Evolutionary conservation across 371 early-diverging fungal species (phyloP), one percentile per base, ranked within the genome.

Genomic region (Synchytrium microbalum): DNA sequence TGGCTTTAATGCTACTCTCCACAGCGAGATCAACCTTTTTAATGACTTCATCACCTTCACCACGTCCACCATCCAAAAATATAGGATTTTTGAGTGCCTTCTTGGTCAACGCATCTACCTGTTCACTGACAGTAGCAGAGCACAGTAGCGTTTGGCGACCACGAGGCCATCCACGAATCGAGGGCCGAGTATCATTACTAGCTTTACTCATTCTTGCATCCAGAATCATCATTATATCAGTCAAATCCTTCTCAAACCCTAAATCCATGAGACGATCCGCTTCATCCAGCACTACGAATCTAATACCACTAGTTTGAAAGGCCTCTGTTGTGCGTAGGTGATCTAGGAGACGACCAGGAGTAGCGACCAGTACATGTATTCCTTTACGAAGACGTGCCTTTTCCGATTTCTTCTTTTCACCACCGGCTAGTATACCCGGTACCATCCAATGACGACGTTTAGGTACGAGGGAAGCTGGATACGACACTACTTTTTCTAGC

Each of bases 271-370:
- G 83, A 23, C 97, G 87, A 84, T 99, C 99, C 16, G 97, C 97
- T 80, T 99, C 99, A 76, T 99, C 99, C 60, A 99, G 79, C 5
- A 99, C 93, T 56, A 99, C 68, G 89, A 92, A 96, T 32, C 84
- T 78, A 32, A 94, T 75, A 57, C 88, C 76, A 32, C 83, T 80
- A 2, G 94, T 79, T 57, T 85, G 72, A 8, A 58, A 23, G 31
- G 87, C 83, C 72, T 85, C 83, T 63, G 92, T 96, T 66, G 91
- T 91, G 53, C 92, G 72, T 69, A 99, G 89, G 72, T 97, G 94
- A 78, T 99, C 99, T 74, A 99, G 82, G 46, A 99, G 75, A 54
- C 99, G 85, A 38, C 99, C 99, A 0, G 99, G 99, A 0, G 99
- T 99, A 23, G 95, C 94, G 24, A 98, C 92, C 46, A 99, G 76